Evolutionary conservation across 495 filamentous ascomycete genomes (phyloP).

Genomic region (Hypomontagnella submonticulosa): DNA sequence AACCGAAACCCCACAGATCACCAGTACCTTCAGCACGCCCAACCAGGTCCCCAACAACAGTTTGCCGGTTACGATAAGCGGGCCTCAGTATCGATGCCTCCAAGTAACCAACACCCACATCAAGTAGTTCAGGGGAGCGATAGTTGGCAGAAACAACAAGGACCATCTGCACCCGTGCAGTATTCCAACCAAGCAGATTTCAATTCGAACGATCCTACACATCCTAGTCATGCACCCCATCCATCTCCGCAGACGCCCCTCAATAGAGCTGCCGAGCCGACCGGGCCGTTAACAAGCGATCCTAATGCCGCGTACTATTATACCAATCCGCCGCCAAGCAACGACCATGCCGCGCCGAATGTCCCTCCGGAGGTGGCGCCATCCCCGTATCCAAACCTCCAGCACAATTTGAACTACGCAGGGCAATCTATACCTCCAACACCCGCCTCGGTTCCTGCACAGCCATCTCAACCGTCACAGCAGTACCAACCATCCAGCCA

Average conservation of each 20-base stretch:
- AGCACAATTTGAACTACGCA: slow-evolving; percentile 56
- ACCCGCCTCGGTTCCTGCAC: slow-evolving; percentile 51
- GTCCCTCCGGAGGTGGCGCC: slow-evolving; percentile 49
- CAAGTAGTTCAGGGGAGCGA: slow-evolving; percentile 57
- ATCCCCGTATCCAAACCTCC: slow-evolving; percentile 59
- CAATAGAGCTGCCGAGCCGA: slow-evolving; percentile 46
- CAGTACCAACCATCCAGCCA: slow-evolving; percentile 31
- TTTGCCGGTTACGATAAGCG: slow-evolving; percentile 55
- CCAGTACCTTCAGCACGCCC: slow-evolving; percentile 51
- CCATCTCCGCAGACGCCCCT: slow-evolving; percentile 48
- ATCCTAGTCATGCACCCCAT: slow-evolving; percentile 46
- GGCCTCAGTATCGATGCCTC: slow-evolving; percentile 48
- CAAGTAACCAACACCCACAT: slow-evolving; percentile 59
- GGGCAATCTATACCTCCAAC: slow-evolving; percentile 56
- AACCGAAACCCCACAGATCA: slow-evolving; percentile 52
- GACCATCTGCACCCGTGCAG: slow-evolving; percentile 46
- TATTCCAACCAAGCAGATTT: slow-evolving; percentile 54
- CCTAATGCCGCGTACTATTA: slow-evolving; percentile 63
- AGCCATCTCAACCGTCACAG: slow-evolving; percentile 56
- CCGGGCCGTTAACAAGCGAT: slow-evolving; percentile 54
- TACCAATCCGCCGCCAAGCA: slow-evolving; percentile 48
- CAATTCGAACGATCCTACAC: slow-evolving; percentile 43
- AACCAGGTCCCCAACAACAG: slow-evolving; percentile 50
- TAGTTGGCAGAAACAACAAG: slow-evolving; percentile 55
- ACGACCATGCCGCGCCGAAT: slow-evolving; percentile 49